A percentile compares a stretch with the other conserved stretches of the same genome.
Conservation (phyloP, 768 basidiomycete genomes). For the Hemileccinum impolitum region DNA sequence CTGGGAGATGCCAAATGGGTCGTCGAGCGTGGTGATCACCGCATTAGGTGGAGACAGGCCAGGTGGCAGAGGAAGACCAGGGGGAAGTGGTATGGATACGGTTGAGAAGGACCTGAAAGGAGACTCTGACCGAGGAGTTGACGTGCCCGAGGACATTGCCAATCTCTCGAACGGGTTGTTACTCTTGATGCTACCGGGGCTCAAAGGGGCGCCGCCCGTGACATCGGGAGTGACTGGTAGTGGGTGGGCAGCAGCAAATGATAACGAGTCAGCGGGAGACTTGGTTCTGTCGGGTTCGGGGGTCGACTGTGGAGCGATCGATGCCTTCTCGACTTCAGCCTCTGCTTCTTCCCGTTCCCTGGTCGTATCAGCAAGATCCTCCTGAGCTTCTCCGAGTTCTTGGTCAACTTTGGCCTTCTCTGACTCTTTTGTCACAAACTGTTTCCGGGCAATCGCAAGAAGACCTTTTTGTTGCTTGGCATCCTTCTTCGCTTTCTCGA, state of each 20-base stretch:
- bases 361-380: conserved; percentile 48
- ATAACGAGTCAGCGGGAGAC: conserved; percentile 46
- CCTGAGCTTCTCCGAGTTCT: conserved; percentile 66
- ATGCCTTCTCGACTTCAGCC: conserved; percentile 40
- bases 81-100: conserved; percentile 36
- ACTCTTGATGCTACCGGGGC: conserved; percentile 55
- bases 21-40: conserved; percentile 25
- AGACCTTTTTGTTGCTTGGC: conserved; percentile 96
- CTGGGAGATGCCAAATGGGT: conserved; percentile 53
- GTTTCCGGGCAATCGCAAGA: conserved; percentile 92
- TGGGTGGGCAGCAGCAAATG: conserved; percentile 66
- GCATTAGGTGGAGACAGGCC: conserved; percentile 8
- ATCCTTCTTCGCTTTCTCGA: conserved; percentile 90
- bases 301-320: conserved; percentile 2
- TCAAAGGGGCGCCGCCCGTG: conserved; percentile 41
- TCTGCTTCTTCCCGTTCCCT: conserved; percentile 58
- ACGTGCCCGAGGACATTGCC: conserved; percentile 41
- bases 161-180: conserved; percentile 91
- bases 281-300: conserved; percentile 31
- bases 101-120: conserved; percentile 55
- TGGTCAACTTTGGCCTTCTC: conserved; percentile 67
- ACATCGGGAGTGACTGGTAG: conserved; percentile 69
- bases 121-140: conserved; percentile 49
- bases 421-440: conserved; percentile 78
- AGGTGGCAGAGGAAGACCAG: conserved; percentile 19